Conservation (phyloP, 1,139 yeast genomes). For the Candida glucosophila region DNA sequence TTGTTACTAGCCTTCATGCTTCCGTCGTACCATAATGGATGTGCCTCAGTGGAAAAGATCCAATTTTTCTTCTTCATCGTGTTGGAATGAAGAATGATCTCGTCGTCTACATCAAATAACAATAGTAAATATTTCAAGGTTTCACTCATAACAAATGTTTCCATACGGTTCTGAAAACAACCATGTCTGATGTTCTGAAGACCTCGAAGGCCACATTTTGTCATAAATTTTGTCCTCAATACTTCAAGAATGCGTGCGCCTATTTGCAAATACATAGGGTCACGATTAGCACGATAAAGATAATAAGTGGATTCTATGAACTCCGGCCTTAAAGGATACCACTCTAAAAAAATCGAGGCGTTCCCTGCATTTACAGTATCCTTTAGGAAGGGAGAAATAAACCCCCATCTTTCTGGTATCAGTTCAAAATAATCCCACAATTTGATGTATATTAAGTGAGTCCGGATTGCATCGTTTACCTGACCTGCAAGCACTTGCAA, state of each 20-base stretch:
- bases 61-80: constrained; percentile 39
- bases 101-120: constrained; percentile 63
- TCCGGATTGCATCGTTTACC: constrained; percentile 50
- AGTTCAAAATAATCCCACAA: constrained; percentile 76
- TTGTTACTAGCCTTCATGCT: no score
- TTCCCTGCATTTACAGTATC: constrained; percentile 6
- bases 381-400: constrained; percentile 7
- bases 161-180: constrained; percentile 71
- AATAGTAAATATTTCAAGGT: constrained; percentile 78
- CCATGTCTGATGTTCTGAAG: constrained; percentile 61
- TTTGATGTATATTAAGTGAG: constrained; percentile 62
- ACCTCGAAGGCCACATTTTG: constrained; percentile 80
- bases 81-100: constrained; percentile 34
- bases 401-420: constrained; percentile 84
- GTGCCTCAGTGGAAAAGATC: constrained; percentile 89
- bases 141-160: constrained; percentile 81
- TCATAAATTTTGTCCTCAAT: constrained; percentile 42
- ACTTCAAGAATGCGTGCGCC: constrained; percentile 59
- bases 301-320: constrained; percentile 84
- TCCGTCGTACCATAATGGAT: constrained; percentile 66
- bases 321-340: constrained; percentile 93
- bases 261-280: constrained; percentile 72
- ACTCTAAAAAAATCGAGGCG: constrained; percentile 49
- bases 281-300: constrained; percentile 74
- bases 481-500: constrained; percentile 75